Evolutionary conservation across 352 stramenopile genomes (phyloP).

Genomic region (Phytopythium litorale): DNA sequence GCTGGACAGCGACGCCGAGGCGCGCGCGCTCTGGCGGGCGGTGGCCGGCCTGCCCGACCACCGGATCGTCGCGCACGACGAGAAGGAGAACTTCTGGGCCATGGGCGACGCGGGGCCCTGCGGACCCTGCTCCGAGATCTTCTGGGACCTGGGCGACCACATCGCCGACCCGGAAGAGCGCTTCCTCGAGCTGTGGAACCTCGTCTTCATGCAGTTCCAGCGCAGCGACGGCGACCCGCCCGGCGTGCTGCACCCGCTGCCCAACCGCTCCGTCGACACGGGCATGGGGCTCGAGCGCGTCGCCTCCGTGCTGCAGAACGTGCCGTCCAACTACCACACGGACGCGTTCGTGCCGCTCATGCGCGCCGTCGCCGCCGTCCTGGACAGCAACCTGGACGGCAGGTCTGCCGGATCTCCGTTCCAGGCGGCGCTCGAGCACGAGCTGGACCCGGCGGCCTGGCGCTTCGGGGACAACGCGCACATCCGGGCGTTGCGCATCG

Average conservation of each 20-base stretch:
- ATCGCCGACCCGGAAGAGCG: constrained; percentile 79
- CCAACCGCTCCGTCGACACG: constrained; percentile 94
- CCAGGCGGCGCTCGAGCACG: constrained; percentile 27
- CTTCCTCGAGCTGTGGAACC: constrained; percentile 96
- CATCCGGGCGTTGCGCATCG: constrained; percentile 81
- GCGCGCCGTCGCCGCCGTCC: constrained; percentile 28
- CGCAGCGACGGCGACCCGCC: constrained; percentile 66
- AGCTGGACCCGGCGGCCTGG: constrained; percentile 35
- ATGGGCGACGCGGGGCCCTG: constrained; percentile 95
- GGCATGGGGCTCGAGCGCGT: constrained; percentile 97
- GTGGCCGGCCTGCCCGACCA: constrained; percentile 44
- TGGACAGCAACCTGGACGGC: constrained; percentile 28
- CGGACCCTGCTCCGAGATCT: constrained; percentile 94
- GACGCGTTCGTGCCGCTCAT: constrained; percentile 95
- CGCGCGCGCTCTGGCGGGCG: constrained; percentile 48
- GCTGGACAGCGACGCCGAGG: constrained; percentile 59
- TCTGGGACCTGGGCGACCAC: constrained; percentile 89
- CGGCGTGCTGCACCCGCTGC: constrained; percentile 76
- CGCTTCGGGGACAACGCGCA: constrained; percentile 46
- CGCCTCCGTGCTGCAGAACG: constrained; percentile 92
- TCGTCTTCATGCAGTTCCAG: constrained; percentile 98
- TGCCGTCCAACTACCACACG: constrained; percentile 96
- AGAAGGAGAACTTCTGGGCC: constrained; percentile 96
- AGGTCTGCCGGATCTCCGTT: constrained; percentile 21
- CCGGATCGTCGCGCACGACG: constrained; percentile 63